Evolutionary conservation across 2,329 filamentous ascomycete species (phyloP).

Genomic region (Dryadomyces quercus-mongolicae): DNA sequence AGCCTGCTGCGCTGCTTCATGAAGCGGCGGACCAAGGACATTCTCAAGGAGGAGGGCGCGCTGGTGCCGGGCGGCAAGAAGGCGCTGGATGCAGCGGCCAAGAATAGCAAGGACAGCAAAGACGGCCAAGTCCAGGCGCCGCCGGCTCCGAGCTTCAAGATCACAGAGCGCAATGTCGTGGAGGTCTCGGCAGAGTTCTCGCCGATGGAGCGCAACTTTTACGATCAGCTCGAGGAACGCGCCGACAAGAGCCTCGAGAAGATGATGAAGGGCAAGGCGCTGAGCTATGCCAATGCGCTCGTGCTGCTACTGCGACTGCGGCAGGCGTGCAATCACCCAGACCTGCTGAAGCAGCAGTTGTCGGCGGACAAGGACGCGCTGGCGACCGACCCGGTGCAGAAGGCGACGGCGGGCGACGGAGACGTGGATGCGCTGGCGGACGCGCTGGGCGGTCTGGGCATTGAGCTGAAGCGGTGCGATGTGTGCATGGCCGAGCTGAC

Average conservation of each 20-base stretch:
- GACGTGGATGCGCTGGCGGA: slow-evolving; percentile 77
- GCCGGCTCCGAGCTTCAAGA: slow-evolving; percentile 62
- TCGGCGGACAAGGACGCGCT: slow-evolving; percentile 81
- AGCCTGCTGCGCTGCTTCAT: slow-evolving; percentile 85
- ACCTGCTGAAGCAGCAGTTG: slow-evolving; percentile 74
- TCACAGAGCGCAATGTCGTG: slow-evolving; percentile 82
- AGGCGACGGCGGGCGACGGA: slow-evolving; percentile 37
- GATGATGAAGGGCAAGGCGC: slow-evolving; percentile 66
- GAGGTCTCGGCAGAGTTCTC: slow-evolving; percentile 69
- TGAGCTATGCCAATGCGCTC: slow-evolving; percentile 89
- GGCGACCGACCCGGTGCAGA: slow-evolving; percentile 43
- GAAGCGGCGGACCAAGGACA: slow-evolving; percentile 96
- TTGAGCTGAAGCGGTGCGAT: slow-evolving; percentile 67
- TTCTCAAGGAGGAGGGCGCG: slow-evolving; percentile 79
- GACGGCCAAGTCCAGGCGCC: slow-evolving; percentile 6
- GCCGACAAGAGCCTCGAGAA: slow-evolving; percentile 77
- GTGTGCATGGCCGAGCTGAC: slow-evolving; percentile 65
- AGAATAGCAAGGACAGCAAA: slow-evolving; percentile 26
- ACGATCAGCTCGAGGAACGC: slow-evolving; percentile 68
- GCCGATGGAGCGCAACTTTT: slow-evolving; percentile 71
- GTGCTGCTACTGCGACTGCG: slow-evolving; percentile 81
- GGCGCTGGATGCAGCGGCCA: slow-evolving; percentile 24
- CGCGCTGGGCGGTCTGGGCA: slow-evolving; percentile 72
- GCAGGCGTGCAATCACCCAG: slow-evolving; percentile 90
- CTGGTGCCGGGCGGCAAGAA: slow-evolving; percentile 64